These are phyloP conservation scores for Combretum micranthum DNA, from an alignment of 345 rosid genomes.

Conservation along the genomic window DNA sequence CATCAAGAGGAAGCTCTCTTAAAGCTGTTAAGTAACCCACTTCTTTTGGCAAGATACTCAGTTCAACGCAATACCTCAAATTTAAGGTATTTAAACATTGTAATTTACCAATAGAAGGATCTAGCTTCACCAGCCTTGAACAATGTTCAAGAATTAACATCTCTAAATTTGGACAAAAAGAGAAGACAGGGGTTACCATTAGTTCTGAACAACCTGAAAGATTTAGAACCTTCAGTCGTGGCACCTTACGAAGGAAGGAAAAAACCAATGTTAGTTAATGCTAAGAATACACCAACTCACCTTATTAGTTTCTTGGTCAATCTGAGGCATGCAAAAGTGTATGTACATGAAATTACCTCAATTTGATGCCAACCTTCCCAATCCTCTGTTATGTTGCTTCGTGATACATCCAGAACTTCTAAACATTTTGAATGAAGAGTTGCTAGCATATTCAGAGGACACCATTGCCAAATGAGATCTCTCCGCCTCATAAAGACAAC, in stretches of 20 bases:
- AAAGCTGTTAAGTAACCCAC: background rate
- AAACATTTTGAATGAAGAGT: background rate
- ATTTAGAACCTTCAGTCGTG: slow-evolving; percentile 7
- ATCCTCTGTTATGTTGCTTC: background rate
- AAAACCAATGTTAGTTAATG: no score
- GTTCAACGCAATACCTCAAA: slow-evolving; percentile 7
- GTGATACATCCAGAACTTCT: background rate
- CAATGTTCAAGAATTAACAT: slow-evolving; percentile 8
- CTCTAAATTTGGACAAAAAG: background rate
- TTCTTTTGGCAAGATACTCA: slow-evolving; percentile 4
- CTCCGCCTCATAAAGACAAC: no score
- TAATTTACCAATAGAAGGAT: background rate
- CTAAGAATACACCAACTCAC: no score
- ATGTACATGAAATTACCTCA: background rate
- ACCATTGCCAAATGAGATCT: no score
- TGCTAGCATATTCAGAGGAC: no score
- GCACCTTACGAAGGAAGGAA: no score
- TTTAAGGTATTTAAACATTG: background rate
- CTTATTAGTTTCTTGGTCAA: no score
- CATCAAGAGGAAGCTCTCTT: background rate
- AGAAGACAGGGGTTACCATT: slow-evolving; percentile 3
- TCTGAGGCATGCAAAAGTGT: no score
- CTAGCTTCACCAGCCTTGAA: background rate
- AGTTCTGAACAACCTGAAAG: slow-evolving; percentile 4
- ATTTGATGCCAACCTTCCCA: background rate